These are phyloP conservation scores for Paragyromitra xinjiangensis DNA, from an alignment of 495 filamentous ascomycete species.

Conservation along the genomic window DNA sequence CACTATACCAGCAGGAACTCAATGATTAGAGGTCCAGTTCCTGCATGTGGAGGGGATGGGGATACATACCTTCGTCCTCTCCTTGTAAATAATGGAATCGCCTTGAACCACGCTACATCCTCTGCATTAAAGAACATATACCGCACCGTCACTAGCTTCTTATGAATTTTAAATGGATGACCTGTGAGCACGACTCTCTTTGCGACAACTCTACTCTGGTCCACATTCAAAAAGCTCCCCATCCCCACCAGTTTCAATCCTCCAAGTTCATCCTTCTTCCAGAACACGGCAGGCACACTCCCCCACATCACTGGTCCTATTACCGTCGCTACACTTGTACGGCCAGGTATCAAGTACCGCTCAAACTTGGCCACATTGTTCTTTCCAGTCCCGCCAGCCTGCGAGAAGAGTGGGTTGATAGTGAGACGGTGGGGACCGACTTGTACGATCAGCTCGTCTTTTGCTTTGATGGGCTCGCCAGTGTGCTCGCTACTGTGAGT, in stretches of 20 bases:
- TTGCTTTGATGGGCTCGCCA: conserved; percentile 76
- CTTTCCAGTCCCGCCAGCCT: conserved; percentile 75
- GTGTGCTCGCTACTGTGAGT: conserved; percentile 72
- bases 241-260: conserved; percentile 74
- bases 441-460: conserved; percentile 88
- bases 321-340: conserved; percentile 89
- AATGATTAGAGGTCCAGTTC: neutral
- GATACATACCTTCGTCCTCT: conserved; percentile 67
- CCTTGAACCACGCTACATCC: conserved; percentile 96
- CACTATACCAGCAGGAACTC: conserved; percentile 60
- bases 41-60: neutral
- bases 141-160: conserved; percentile 90
- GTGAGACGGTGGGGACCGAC: conserved; percentile 84
- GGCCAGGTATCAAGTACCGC: conserved; percentile 88
- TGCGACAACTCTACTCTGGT: conserved; percentile 78
- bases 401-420: conserved; percentile 89
- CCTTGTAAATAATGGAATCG: conserved; percentile 91
- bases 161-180: conserved; percentile 98
- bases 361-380: conserved; percentile 98
- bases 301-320: conserved; percentile 93
- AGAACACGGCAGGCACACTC: conserved; percentile 85
- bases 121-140: conserved; percentile 99
- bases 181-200: conserved; percentile 95
- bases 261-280: conserved; percentile 62
- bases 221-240: conserved; percentile 73